Evolutionary conservation across 2,329 filamentous ascomycete genomes (phyloP).

Genomic region (Phyllosticta paracitricarpa): DNA sequence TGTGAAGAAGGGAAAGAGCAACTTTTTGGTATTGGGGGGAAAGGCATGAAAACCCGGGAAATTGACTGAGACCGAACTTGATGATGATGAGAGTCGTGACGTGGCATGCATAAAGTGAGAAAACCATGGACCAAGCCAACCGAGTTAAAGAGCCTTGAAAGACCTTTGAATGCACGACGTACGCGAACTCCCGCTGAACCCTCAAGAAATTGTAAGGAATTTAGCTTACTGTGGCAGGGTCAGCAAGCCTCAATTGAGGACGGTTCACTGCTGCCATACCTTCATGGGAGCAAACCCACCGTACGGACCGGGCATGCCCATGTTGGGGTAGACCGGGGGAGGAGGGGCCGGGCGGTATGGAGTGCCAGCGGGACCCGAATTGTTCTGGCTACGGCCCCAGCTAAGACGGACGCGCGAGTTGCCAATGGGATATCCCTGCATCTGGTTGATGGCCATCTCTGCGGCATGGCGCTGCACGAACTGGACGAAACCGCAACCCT

Average conservation of each 20-base stretch:
- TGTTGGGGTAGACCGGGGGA: conserved; percentile 61
- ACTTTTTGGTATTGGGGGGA: conserved; percentile 11
- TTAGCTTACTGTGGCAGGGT: conserved; percentile 10
- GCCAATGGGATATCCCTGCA: conserved; percentile 98
- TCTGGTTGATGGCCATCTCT: conserved; percentile 99
- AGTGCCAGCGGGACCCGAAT: conserved; percentile 90
- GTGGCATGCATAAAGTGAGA: conserved; percentile 11
- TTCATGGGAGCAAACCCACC: conserved; percentile 59
- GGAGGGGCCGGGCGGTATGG: conserved; percentile 91
- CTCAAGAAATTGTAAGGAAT: conserved; percentile 16
- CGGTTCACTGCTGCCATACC: conserved; percentile 30
- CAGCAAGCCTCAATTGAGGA: conserved; percentile 5
- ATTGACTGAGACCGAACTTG: conserved; percentile 10
- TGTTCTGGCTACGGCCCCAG: conserved; percentile 98
- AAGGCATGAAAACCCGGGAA: conserved; percentile 9
- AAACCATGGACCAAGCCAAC: conserved; percentile 13
- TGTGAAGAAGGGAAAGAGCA: conserved; percentile 10
- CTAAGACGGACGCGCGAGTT: conserved; percentile 96
- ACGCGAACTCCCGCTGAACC: conserved; percentile 12
- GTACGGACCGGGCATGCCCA: conserved; percentile 58
- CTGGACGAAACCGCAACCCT: conserved; percentile 97
- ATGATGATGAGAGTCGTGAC: conserved; percentile 11
- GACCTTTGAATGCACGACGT: conserved; percentile 12
- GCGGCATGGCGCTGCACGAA: conserved; percentile 98
- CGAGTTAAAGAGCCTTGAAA: conserved; percentile 12